A percentile compares a stretch with the other conserved stretches of the same genome.
Conservation (phyloP, 257 asterid species). For the Eucommia ulmoides region DNA sequence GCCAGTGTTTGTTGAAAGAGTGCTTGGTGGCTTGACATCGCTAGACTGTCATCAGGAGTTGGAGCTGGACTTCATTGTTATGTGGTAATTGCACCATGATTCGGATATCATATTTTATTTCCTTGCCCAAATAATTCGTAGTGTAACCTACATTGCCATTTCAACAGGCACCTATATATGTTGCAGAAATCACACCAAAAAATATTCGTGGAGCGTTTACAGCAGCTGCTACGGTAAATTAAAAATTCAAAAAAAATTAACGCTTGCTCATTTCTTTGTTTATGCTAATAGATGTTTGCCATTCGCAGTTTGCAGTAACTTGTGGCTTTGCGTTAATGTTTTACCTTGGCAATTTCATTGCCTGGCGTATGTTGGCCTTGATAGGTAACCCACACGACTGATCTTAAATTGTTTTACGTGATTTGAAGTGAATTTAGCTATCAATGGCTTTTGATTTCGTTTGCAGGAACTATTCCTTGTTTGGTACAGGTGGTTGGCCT, state of each 20-base stretch:
- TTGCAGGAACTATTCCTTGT: slow-evolving; percentile 20
- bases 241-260: no score
- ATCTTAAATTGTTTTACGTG: no score
- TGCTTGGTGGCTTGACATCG: slow-evolving; percentile 17
- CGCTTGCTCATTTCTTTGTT: no score
- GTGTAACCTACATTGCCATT: background rate
- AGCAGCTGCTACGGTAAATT: slow-evolving; percentile 10
- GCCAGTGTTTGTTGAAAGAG: slow-evolving; percentile 3
- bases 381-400: no score
- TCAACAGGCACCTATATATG: slow-evolving; percentile 15
- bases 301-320: slow-evolving; percentile 12
- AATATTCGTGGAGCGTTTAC: slow-evolving; percentile 15
- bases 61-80: slow-evolving; percentile 13
- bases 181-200: slow-evolving; percentile 18
- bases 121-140: background rate
- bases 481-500: slow-evolving; percentile 14
- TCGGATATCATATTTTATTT: background rate
- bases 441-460: no score
- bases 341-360: slow-evolving; percentile 15
- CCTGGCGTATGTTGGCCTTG: no score
- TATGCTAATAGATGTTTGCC: no score
- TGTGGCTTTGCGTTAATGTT: slow-evolving; percentile 11
- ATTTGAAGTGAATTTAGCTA: no score
- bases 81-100: slow-evolving; percentile 11
- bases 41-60: slow-evolving; percentile 14